Percentiles rank a stretch among this genome's conserved stretches.
Evolutionary conservation across 2,329 filamentous ascomycete species (phyloP).

Genomic region (Aspergillus quadrilineatus): DNA sequence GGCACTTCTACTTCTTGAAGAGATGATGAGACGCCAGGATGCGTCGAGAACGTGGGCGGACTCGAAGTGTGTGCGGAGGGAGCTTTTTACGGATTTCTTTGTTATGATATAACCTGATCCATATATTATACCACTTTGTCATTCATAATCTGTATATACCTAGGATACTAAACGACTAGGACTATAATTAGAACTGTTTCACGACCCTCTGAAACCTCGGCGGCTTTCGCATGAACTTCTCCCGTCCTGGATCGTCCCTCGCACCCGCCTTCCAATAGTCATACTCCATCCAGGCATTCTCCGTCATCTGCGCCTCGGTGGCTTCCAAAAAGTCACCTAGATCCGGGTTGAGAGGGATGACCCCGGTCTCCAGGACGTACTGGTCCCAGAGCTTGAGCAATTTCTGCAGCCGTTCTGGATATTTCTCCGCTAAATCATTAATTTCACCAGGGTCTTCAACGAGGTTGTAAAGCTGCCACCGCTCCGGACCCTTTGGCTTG

Average conservation of each 20-base stretch:
- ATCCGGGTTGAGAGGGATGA: conserved; percentile 60
- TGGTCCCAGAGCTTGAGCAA: conserved; percentile 57
- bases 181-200: conserved; percentile 30
- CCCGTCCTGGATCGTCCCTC: conserved; percentile 43
- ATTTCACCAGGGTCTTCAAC: conserved; percentile 53
- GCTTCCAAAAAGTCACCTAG: conserved; percentile 59
- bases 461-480: conserved; percentile 60
- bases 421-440: conserved; percentile 43
- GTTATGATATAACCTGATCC: conserved; percentile 27
- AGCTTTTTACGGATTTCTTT: conserved; percentile 36
- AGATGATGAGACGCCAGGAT: conserved; percentile 38
- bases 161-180: no score
- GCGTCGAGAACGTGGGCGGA: conserved; percentile 36
- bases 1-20: conserved; percentile 31
- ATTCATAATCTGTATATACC: no score
- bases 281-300: conserved; percentile 66
- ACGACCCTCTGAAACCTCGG: conserved; percentile 37
- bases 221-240: conserved; percentile 44
- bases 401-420: conserved; percentile 48
- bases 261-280: conserved; percentile 62
- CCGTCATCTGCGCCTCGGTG: conserved; percentile 64
- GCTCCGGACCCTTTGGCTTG: conserved; percentile 55
- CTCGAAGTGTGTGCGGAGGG: conserved; percentile 33
- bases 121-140: not conserved
- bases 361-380: conserved; percentile 60